These are phyloP conservation scores for Phylloporus arenicola DNA, from an alignment of 768 basidiomycete genomes.

Conservation along the genomic window DNA sequence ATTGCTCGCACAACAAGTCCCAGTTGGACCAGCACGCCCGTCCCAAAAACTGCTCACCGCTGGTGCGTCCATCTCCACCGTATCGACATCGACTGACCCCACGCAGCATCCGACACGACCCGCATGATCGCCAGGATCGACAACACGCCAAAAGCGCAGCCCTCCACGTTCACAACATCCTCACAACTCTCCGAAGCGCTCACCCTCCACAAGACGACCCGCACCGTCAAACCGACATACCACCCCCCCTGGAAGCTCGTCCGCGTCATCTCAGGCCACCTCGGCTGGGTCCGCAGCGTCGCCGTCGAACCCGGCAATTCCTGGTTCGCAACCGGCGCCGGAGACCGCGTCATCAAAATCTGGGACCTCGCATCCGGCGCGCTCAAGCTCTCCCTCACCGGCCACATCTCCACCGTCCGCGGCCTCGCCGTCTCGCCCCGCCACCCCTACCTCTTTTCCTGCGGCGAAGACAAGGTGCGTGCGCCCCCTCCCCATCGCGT, in stretches of 20 bases:
- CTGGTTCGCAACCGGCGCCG: constrained; percentile 98
- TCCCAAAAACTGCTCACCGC: constrained; percentile 65
- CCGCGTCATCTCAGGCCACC: constrained; percentile 94
- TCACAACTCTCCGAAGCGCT: constrained; percentile 81
- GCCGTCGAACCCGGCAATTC: constrained; percentile 97
- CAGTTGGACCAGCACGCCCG: constrained; percentile 76
- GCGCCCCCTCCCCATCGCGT: neutral
- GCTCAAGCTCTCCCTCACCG: constrained; percentile 91
- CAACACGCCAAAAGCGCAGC: constrained; percentile 59
- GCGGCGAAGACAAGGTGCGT: constrained; percentile 93
- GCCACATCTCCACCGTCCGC: constrained; percentile 95
- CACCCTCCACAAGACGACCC: constrained; percentile 83
- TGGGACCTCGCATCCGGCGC: constrained; percentile 99
- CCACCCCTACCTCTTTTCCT: constrained; percentile 96
- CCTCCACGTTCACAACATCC: constrained; percentile 65
- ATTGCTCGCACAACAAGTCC: constrained; percentile 73
- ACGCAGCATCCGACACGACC: constrained; percentile 43
- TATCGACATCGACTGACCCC: constrained; percentile 7
- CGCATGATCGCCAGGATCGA: constrained; percentile 72
- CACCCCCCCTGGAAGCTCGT: constrained; percentile 95
- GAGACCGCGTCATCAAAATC: constrained; percentile 96
- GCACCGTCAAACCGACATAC: constrained; percentile 92
- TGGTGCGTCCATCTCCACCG: constrained; percentile 39
- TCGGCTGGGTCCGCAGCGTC: constrained; percentile 95
- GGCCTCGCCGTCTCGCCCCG: constrained; percentile 88